Conservation (phyloP, 495 filamentous ascomycete genomes). For the Trypethelium eluteriae region DNA sequence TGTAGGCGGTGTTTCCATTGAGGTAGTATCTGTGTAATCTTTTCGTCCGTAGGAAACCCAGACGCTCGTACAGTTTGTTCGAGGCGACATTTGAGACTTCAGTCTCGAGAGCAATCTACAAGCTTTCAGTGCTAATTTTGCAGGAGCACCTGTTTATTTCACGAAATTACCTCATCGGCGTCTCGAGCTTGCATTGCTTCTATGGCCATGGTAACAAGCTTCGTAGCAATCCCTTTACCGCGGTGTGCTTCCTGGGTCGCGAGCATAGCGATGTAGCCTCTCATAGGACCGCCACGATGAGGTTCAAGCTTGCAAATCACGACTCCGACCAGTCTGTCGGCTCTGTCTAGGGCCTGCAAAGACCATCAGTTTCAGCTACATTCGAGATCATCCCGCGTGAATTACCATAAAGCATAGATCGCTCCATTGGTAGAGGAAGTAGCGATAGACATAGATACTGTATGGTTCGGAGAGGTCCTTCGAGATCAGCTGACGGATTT, state of each 20-base stretch:
- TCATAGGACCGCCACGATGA: slow-evolving; percentile 69
- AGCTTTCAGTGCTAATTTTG: not conserved
- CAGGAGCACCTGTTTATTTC: not conserved
- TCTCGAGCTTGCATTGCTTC: slow-evolving; percentile 77
- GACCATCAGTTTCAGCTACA: not conserved
- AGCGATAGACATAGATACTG: slow-evolving; percentile 98
- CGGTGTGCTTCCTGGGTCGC: slow-evolving; percentile 72
- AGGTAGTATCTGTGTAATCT: slow-evolving; percentile 92
- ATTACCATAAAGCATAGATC: slow-evolving; percentile 86
- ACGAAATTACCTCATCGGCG: slow-evolving; percentile 68
- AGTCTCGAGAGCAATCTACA: slow-evolving; percentile 82
- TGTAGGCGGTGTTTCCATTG: slow-evolving; percentile 90
- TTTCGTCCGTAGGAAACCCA: slow-evolving; percentile 91
- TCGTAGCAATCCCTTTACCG: slow-evolving; percentile 83
- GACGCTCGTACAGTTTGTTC: slow-evolving; percentile 84
- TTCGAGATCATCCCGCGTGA: not conserved
- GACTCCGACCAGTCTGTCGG: slow-evolving; percentile 62
- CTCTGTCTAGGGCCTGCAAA: slow-evolving; percentile 57
- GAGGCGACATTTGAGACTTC: slow-evolving; percentile 90
- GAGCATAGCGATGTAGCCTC: slow-evolving; percentile 98
- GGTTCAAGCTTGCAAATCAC: slow-evolving; percentile 94
- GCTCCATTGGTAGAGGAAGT: slow-evolving; percentile 98
- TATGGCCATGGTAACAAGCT: slow-evolving; percentile 80
- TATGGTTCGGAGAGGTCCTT: slow-evolving; percentile 97
- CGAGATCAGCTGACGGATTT: slow-evolving; percentile 88